phyloP scores from a whole-genome alignment of 768 basidiomycete species.

The Gloeophyllum trabeum region DNA sequence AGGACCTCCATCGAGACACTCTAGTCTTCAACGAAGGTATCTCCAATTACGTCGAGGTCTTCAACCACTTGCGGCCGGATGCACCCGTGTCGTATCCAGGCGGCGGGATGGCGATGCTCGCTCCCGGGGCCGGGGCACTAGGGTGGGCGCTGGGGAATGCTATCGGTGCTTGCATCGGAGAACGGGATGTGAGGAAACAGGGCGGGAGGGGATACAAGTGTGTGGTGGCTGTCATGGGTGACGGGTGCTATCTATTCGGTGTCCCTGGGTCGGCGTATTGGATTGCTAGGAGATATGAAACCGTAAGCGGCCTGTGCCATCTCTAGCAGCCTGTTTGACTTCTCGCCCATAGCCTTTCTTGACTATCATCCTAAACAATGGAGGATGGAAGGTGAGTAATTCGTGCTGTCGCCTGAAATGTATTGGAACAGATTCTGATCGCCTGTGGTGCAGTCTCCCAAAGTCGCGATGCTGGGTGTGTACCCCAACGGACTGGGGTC shows the following conservation, averaged over 20 bases:
- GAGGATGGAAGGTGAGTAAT: constrained; percentile 45
- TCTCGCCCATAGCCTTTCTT: constrained; percentile 66
- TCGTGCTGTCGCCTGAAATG: too few relatives aligned
- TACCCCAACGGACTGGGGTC: constrained; percentile 47
- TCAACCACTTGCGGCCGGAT: constrained; percentile 47
- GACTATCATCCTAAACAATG: constrained; percentile 62
- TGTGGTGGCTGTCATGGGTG: constrained; percentile 50
- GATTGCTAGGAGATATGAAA: constrained; percentile 61
- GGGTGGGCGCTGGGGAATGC: constrained; percentile 62
- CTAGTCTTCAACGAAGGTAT: constrained; percentile 56
- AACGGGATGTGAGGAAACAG: constrained; percentile 13
- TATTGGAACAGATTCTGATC: too few relatives aligned
- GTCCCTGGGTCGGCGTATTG: constrained; percentile 59
- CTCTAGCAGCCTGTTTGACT: too few relatives aligned
- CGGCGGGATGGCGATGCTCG: constrained; percentile 19
- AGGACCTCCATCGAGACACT: constrained; percentile 25
- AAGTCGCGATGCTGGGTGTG: constrained; percentile 51
- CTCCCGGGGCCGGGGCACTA: constrained; percentile 53
- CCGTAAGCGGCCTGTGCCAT: too few relatives aligned
- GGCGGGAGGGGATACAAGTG: constrained; percentile 32
- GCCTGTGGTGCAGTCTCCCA: constrained; percentile 52
- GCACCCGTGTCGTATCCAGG: constrained; percentile 24
- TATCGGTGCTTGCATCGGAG: constrained; percentile 44
- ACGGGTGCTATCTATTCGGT: constrained; percentile 59
- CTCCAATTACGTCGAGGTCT: constrained; percentile 41